phyloP scores from a whole-genome alignment of 345 rosid species.

The Citrus glauca region DNA sequence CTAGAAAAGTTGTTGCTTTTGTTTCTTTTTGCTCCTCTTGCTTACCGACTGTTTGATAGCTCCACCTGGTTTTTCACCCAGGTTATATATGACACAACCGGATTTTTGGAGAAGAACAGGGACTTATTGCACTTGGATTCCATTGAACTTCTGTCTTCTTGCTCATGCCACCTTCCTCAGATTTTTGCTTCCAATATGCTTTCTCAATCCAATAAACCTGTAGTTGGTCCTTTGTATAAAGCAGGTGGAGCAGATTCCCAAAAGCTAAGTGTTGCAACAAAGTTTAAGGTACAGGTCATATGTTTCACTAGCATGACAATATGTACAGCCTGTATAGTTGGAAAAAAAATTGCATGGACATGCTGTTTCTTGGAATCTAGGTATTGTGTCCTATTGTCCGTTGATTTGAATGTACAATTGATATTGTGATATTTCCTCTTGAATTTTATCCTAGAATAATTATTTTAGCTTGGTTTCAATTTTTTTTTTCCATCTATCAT shows the following conservation, averaged over 20 bases:
- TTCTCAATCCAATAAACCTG: slow-evolving; percentile 72
- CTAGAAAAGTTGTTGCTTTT: neutral
- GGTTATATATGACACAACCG: slow-evolving; percentile 93
- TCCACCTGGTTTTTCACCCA: slow-evolving; percentile 31
- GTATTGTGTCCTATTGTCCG: neutral
- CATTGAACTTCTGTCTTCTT: slow-evolving; percentile 84
- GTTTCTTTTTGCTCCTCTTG: slow-evolving; percentile 9
- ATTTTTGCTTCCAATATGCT: slow-evolving; percentile 89
- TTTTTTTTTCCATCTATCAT: neutral
- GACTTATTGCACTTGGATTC: slow-evolving; percentile 92
- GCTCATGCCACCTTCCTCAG: slow-evolving; percentile 85
- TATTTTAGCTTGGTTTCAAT: neutral
- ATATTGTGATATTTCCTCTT: neutral
- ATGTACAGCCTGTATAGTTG: neutral
- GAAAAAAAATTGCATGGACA: neutral
- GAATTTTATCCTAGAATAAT: neutral
- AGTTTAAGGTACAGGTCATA: slow-evolving; percentile 67
- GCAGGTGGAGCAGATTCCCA: slow-evolving; percentile 98
- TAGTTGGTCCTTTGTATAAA: slow-evolving; percentile 75
- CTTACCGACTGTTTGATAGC: slow-evolving; percentile 24
- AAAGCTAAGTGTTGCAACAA: slow-evolving; percentile 85
- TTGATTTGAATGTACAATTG: neutral
- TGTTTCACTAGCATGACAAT: neutral
- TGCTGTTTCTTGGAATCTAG: neutral
- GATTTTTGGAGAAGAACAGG: slow-evolving; percentile 95